These are phyloP conservation scores for Teunomyces kruisii DNA, from an alignment of 805 yeast genomes.

Conservation along the genomic window DNA sequence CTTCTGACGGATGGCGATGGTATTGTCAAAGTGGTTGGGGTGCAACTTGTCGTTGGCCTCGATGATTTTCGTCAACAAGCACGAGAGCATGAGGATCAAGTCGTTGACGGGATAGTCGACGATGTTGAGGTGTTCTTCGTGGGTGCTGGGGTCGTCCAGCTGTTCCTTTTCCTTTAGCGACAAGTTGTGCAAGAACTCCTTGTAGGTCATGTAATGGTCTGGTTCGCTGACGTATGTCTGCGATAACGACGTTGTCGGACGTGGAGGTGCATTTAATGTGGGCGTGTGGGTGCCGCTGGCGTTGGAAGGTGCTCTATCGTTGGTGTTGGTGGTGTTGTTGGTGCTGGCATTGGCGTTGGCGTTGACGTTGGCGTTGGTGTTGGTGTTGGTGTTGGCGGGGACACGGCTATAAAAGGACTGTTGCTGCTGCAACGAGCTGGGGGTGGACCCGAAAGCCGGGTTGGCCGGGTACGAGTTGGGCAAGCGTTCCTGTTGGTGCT, in stretches of 20 bases:
- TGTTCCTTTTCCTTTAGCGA: slow-evolving; percentile 15
- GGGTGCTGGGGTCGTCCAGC: slow-evolving; percentile 3
- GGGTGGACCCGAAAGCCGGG: slow-evolving; percentile 2
- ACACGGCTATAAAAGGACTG: background rate
- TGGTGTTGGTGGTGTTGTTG: too few relatives aligned
- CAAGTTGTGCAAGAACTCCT: slow-evolving; percentile 35
- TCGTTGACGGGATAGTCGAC: slow-evolving; percentile 82
- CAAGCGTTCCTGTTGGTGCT: slow-evolving; percentile 13
- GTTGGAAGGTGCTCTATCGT: background rate
- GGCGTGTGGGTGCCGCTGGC: background rate
- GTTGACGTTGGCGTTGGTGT: too few relatives aligned
- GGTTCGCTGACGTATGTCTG: background rate
- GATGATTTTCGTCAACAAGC: slow-evolving; percentile 80
- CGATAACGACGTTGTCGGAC: background rate
- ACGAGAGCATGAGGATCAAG: slow-evolving; percentile 79
- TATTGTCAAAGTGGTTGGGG: slow-evolving; percentile 59
- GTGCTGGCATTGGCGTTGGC: too few relatives aligned
- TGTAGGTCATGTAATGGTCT: slow-evolving; percentile 38
- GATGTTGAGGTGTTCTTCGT: slow-evolving; percentile 63
- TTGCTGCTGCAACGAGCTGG: background rate
- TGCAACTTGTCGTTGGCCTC: slow-evolving; percentile 86
- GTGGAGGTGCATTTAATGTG: background rate
- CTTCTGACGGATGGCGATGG: slow-evolving; percentile 41
- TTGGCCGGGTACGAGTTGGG: slow-evolving; percentile 7
- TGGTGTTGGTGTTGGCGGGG: too few relatives aligned